Evolutionary conservation across 805 yeast genomes (phyloP).

Genomic region (Spathaspora girioi): DNA sequence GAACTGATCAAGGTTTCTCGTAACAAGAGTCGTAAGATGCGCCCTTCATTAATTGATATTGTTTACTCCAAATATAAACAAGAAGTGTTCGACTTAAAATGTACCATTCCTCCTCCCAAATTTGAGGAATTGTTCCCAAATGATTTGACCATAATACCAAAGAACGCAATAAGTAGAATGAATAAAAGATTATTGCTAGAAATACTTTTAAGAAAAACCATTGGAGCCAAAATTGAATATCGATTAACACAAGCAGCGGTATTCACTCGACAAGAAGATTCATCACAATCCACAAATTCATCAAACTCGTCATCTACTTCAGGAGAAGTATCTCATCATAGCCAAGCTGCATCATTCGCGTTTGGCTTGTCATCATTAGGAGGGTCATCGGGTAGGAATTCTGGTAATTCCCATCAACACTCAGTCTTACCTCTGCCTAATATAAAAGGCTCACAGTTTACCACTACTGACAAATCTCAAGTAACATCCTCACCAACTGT

Average conservation of each 20-base stretch:
- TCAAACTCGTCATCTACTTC: background rate
- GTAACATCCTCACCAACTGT: background rate
- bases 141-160: conserved; percentile 18
- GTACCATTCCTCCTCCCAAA: conserved; percentile 18
- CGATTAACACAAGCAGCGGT: conserved; percentile 20
- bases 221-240: conserved; percentile 39
- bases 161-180: conserved; percentile 23
- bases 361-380: background rate
- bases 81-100: conserved; percentile 20
- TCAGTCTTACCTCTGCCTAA: background rate
- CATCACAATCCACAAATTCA: background rate
- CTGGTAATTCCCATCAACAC: background rate
- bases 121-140: conserved; percentile 27
- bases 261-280: background rate
- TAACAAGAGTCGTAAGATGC: background rate
- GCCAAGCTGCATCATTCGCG: background rate
- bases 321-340: background rate
- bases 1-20: background rate
- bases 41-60: conserved; percentile 9
- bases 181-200: conserved; percentile 33
- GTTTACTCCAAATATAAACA: conserved; percentile 26
- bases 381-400: background rate
- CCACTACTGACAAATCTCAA: background rate
- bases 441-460: background rate
- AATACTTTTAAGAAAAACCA: conserved; percentile 34